These are phyloP conservation scores for Tylopilus cervinicoccineus DNA, from an alignment of 768 basidiomycete species.

Conservation along the genomic window DNA sequence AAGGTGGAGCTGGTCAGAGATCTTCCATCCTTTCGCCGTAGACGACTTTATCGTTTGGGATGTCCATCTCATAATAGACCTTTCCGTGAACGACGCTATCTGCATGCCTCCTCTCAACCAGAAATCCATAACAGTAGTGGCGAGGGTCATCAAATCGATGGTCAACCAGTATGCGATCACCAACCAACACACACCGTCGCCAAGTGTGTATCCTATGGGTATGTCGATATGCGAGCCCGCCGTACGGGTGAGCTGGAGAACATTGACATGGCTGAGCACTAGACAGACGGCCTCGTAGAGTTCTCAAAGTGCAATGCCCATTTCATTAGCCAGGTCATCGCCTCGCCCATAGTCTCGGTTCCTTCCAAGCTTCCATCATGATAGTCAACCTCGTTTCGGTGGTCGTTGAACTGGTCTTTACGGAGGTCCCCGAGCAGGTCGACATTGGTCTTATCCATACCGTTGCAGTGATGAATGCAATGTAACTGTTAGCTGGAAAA, in stretches of 20 bases:
- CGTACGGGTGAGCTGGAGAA: constrained; percentile 16
- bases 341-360: constrained; percentile 17
- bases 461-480: constrained; percentile 18
- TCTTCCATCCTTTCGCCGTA: constrained; percentile 21
- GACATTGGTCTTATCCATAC: constrained; percentile 16
- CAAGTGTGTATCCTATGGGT: constrained; percentile 26
- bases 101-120: constrained; percentile 22
- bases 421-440: constrained; percentile 12
- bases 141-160: constrained; percentile 16
- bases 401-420: constrained; percentile 27
- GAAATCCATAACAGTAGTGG: constrained; percentile 16
- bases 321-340: constrained; percentile 25
- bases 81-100: constrained; percentile 25
- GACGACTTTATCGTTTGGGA: constrained; percentile 29
- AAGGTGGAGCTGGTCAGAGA: constrained; percentile 26
- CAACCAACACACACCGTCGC: constrained; percentile 10
- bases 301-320: constrained; percentile 20
- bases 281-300: constrained; percentile 19
- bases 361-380: constrained; percentile 10
- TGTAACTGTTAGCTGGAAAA: constrained; percentile 14
- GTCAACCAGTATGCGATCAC: constrained; percentile 4
- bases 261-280: background rate
- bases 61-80: constrained; percentile 24
- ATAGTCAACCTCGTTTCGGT: constrained; percentile 8
- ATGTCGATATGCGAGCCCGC: constrained; percentile 25